Evolutionary conservation across 1,139 yeast genomes (phyloP), one percentile per base, ranked within the genome.

Genomic region (Suhomyces kunorum): DNA sequence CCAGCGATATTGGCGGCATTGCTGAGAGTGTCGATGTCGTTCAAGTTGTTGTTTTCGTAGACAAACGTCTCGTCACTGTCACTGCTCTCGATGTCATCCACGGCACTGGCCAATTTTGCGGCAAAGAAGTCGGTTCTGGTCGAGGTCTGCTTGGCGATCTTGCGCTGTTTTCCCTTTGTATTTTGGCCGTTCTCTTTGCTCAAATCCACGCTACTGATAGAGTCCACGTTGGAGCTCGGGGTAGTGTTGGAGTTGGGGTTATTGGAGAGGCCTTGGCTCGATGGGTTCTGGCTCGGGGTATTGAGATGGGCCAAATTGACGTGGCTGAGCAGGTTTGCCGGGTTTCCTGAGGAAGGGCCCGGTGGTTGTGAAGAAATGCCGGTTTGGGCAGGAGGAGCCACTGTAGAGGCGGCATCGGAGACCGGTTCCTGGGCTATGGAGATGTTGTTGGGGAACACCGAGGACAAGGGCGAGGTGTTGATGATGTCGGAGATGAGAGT

Each of bases 51-150:
- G 40, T 79, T 78, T 53, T 89, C 97, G 59, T 90, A 90, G 9
- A 90, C 96, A 71, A 90, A 90, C 1, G 96, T 87, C 60, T 92
- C 98, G 52, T 89, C 96, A 30, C 90, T 81, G 58, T 88, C 97
- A 29, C 90, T 83, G 33, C 85, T 79, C 44, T 86, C 89, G 18
- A 80, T 88, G 53, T 88, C 96, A 51, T 87, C 96, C 7, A 90
- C 95, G 1, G 98, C 98, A 48, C 89, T 83, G 6, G 97, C 97
- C 47, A 90, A 69, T 53, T 85, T 85, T 0, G 98, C 97, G 9
- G 98, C 98, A 64, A 90, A 90, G 43, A 87, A 81, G 55, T 90
- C 98, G 0, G 96, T 92, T 56, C 89, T 78, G 5, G 95, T 71
- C 30, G 65, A 76, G 49, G 49, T 51, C 33, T 55, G 55, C 17